phyloP scores from a whole-genome alignment of 306 rosid species.

The Vachellia collinsii region DNA sequence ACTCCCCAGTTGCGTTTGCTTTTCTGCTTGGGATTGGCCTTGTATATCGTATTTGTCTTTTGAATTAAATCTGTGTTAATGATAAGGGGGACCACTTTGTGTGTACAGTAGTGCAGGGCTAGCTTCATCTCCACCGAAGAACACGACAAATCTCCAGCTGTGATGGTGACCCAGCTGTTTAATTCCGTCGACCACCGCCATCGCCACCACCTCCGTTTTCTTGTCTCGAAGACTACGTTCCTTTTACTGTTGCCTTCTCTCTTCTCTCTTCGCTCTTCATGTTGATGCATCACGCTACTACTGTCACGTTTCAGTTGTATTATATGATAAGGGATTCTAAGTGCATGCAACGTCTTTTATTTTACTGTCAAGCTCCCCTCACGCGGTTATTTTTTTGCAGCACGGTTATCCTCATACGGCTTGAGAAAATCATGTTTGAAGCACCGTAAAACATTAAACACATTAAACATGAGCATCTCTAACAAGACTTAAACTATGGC shows the following conservation, averaged over 20 bases:
- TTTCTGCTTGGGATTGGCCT: not conserved
- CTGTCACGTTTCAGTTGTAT: not conserved
- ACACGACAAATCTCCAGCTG: conserved; percentile 64
- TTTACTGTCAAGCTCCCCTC: not conserved
- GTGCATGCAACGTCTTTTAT: not conserved
- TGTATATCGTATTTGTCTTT: not conserved
- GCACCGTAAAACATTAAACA: not conserved
- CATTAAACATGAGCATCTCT: no score
- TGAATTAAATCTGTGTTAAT: not conserved
- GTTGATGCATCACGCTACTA: not conserved
- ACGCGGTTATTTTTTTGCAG: not conserved
- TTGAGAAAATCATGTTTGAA: no score
- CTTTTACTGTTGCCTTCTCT: not conserved
- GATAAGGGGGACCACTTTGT: conserved; percentile 32
- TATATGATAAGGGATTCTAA: not conserved
- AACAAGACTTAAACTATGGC: no score
- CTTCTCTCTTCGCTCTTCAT: not conserved
- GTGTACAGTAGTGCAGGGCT: conserved; percentile 16
- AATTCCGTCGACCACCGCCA: conserved; percentile 39
- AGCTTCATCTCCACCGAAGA: conserved; percentile 18
- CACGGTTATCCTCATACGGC: no score
- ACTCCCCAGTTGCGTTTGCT: conserved; percentile 2
- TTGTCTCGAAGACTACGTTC: conserved; percentile 7
- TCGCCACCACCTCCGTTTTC: conserved; percentile 27
- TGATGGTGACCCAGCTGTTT: conserved; percentile 55